Conservation (phyloP, 306 rosid species). For the Trifolium fragiferum region DNA sequence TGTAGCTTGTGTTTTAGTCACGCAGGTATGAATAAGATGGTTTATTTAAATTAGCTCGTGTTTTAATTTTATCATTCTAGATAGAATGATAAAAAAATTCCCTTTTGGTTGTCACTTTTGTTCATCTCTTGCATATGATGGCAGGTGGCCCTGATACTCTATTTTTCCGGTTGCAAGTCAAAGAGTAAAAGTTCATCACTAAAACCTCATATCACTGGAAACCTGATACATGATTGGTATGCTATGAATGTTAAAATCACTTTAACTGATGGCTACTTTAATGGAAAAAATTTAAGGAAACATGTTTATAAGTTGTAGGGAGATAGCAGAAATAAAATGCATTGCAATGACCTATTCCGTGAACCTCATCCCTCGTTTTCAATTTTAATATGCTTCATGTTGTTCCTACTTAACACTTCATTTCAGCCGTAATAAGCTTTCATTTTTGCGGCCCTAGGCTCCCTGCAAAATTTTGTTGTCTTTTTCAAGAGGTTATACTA, state of each 20-base stretch:
- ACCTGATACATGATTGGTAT: constrained; percentile 87
- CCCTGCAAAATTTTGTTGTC: constrained; percentile 23
- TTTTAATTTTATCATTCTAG: constrained; percentile 1
- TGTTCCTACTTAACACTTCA: constrained; percentile 8
- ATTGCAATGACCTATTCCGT: constrained; percentile 25
- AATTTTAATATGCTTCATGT: not conserved
- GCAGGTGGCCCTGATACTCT: constrained; percentile 72
- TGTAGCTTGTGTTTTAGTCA: not conserved
- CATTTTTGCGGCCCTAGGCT: constrained; percentile 24
- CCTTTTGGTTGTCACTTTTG: constrained; percentile 28
- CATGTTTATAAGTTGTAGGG: constrained; percentile 4
- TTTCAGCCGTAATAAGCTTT: constrained; percentile 7
- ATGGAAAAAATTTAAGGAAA: not conserved
- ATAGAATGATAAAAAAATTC: constrained; percentile 17
- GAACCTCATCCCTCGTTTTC: constrained; percentile 2
- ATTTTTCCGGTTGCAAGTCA: constrained; percentile 72
- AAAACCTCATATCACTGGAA: constrained; percentile 75
- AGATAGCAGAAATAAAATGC: constrained; percentile 13
- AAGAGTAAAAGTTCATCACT: constrained; percentile 71
- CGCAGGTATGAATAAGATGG: not conserved
- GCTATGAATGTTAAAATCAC: constrained; percentile 35
- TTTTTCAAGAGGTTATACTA: constrained; percentile 12
- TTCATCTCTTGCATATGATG: constrained; percentile 42
- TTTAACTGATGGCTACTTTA: constrained; percentile 21
- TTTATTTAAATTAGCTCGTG: constrained; percentile 12